Percentiles rank a stretch among this genome's conserved stretches.
Evolutionary conservation across 1,139 yeast species (phyloP).

Genomic region (Yamadazyma epiphylla): DNA sequence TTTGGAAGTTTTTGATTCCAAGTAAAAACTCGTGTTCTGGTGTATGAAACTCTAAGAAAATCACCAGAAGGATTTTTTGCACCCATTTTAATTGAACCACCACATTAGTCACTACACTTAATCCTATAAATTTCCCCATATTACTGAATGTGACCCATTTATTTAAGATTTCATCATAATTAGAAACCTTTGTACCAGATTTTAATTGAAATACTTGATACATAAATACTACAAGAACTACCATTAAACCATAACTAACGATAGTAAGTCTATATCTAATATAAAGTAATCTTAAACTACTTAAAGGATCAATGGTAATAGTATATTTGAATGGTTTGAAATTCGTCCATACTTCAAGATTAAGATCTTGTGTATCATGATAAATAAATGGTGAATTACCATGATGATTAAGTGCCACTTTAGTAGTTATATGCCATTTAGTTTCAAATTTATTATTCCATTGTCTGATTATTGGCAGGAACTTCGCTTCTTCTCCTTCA

Average conservation of each 20-base stretch:
- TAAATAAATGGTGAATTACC: conserved; percentile 73
- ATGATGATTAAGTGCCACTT: conserved; percentile 39
- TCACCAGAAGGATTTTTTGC: conserved; percentile 14
- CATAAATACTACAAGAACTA: conserved; percentile 40
- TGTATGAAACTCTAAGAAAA: conserved; percentile 10
- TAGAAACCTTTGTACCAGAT: conserved; percentile 14
- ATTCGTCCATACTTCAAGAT: conserved; percentile 40
- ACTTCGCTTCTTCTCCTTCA: conserved; percentile 12
- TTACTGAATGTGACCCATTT: conserved; percentile 4
- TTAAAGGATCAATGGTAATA: conserved; percentile 38
- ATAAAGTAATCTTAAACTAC: conserved; percentile 50
- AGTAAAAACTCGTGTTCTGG: conserved; percentile 4
- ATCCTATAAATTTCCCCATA: neutral
- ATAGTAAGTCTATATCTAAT: conserved; percentile 62
- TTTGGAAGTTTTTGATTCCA: conserved; percentile 8
- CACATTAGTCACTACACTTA: conserved; percentile 46
- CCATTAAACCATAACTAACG: conserved; percentile 53
- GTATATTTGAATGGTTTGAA: conserved; percentile 18
- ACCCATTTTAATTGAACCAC: conserved; percentile 38
- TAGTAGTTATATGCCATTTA: conserved; percentile 64
- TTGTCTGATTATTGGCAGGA: conserved; percentile 68
- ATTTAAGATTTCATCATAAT: conserved; percentile 6
- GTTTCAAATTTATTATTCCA: conserved; percentile 60
- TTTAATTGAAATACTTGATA: conserved; percentile 29
- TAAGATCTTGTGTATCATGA: conserved; percentile 21